Percentiles rank a stretch among this genome's conserved stretches.
These are phyloP conservation scores for Paraglomus occultum DNA, from an alignment of 192 early-diverging fungal species.

Conservation along the genomic window DNA sequence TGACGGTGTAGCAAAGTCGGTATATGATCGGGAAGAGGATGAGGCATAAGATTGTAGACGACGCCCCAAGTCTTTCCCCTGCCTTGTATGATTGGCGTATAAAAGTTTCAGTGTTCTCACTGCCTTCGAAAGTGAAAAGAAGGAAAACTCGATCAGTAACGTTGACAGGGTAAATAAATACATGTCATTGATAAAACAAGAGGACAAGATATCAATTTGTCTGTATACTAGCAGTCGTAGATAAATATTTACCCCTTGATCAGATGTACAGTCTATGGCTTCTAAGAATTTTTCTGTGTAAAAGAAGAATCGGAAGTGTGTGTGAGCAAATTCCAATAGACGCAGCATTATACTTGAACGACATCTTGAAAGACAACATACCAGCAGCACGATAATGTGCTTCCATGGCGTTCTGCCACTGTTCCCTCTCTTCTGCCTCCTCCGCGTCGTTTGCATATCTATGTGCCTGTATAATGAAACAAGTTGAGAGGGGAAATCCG, in stretches of 20 bases:
- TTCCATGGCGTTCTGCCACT: conserved; percentile 57
- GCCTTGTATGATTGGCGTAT: conserved; percentile 62
- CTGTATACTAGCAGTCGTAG: not conserved
- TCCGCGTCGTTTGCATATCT: conserved; percentile 64
- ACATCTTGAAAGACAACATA: conserved; percentile 25
- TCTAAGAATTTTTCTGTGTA: conserved; percentile 54
- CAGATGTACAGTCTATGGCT: conserved; percentile 54
- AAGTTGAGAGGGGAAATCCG: not conserved
- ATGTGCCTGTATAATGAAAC: conserved; percentile 52
- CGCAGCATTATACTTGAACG: not conserved
- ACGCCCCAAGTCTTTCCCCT: conserved; percentile 64
- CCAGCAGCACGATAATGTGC: conserved; percentile 70
- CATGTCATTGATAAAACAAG: too few species aligned
- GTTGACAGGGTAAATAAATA: too few species aligned
- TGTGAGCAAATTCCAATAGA: not conserved
- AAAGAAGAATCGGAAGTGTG: not conserved
- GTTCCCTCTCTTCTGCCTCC: conserved; percentile 53
- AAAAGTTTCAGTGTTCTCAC: conserved; percentile 64
- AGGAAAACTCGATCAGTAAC: not conserved
- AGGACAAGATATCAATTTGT: too few species aligned
- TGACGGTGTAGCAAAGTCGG: conserved; percentile 9
- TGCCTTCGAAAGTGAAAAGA: conserved; percentile 40
- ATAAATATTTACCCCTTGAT: conserved; percentile 48
- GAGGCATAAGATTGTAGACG: conserved; percentile 38
- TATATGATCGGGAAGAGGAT: conserved; percentile 22